phyloP scores from a whole-genome alignment of 108 stramenopile genomes.

The Fragilaria radians region DNA sequence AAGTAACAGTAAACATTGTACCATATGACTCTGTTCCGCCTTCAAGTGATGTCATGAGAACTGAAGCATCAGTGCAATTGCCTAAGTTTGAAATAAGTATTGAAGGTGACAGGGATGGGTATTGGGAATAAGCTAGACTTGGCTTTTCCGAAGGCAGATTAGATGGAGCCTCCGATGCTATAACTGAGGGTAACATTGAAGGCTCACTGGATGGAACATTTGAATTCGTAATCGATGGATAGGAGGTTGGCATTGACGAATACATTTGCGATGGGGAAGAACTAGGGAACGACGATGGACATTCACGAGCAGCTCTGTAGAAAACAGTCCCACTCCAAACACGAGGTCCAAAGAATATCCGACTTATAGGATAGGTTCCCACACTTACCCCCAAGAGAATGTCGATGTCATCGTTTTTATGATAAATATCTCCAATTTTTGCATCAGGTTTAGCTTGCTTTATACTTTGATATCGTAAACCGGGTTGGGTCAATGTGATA shows the following conservation, averaged over 20 bases:
- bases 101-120: not conserved
- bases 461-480: not conserved
- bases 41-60: not conserved
- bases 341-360: not conserved
- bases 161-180: not conserved
- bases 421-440: not conserved
- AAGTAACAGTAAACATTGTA: constrained; percentile 3
- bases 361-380: not conserved
- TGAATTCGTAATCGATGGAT: not conserved
- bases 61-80: not conserved
- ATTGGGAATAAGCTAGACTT: not conserved
- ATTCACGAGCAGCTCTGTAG: not conserved
- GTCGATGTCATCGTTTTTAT: not conserved
- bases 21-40: constrained; percentile 4
- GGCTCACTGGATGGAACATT: not conserved
- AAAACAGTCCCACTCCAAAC: not conserved
- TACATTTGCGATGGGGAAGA: not conserved
- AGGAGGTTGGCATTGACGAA: not conserved
- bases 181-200: not conserved
- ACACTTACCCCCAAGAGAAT: not conserved
- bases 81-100: not conserved
- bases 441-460: not conserved
- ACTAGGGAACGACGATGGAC: not conserved
- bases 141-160: not conserved
- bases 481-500: not conserved